These are phyloP conservation scores for Pseudogymnoascus sp. DNA, from an alignment of 2,329 filamentous ascomycete genomes.

Conservation along the genomic window DNA sequence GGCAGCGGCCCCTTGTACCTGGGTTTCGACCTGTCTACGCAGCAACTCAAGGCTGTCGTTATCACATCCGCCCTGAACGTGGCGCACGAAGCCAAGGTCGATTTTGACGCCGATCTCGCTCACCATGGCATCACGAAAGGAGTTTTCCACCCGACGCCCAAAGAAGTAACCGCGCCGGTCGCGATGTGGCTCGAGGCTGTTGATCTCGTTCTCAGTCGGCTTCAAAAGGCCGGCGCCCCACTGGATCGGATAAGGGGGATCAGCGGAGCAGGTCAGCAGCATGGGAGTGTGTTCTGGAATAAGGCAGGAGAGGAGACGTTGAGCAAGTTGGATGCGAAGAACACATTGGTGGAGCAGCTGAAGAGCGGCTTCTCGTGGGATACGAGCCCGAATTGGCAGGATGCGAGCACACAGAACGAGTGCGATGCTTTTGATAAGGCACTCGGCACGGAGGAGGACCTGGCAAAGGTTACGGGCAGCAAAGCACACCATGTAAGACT, in stretches of 20 bases:
- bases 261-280: slow-evolving; percentile 91
- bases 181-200: slow-evolving; percentile 91
- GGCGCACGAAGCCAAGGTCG: slow-evolving; percentile 78
- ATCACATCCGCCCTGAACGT: slow-evolving; percentile 77
- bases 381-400: slow-evolving; percentile 95
- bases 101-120: slow-evolving; percentile 79
- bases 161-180: slow-evolving; percentile 87
- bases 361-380: slow-evolving; percentile 66
- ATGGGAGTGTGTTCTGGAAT: slow-evolving; percentile 94
- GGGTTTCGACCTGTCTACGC: slow-evolving; percentile 92
- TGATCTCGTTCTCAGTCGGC: slow-evolving; percentile 69
- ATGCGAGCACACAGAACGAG: slow-evolving; percentile 86
- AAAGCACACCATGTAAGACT: slow-evolving; percentile 82
- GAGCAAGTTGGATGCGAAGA: slow-evolving; percentile 47
- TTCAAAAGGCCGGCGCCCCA: slow-evolving; percentile 62
- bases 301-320: slow-evolving; percentile 58
- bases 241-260: slow-evolving; percentile 70
- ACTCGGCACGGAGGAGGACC: slow-evolving; percentile 54
- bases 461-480: slow-evolving; percentile 80
- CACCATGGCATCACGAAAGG: slow-evolving; percentile 81
- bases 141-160: slow-evolving; percentile 72
- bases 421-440: slow-evolving; percentile 78
- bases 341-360: slow-evolving; percentile 65
- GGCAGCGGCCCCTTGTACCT: slow-evolving; percentile 60
- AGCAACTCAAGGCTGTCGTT: slow-evolving; percentile 90